phyloP scores from a whole-genome alignment of 805 yeast genomes.

The Zygosaccharomyces kombuchaensis region DNA sequence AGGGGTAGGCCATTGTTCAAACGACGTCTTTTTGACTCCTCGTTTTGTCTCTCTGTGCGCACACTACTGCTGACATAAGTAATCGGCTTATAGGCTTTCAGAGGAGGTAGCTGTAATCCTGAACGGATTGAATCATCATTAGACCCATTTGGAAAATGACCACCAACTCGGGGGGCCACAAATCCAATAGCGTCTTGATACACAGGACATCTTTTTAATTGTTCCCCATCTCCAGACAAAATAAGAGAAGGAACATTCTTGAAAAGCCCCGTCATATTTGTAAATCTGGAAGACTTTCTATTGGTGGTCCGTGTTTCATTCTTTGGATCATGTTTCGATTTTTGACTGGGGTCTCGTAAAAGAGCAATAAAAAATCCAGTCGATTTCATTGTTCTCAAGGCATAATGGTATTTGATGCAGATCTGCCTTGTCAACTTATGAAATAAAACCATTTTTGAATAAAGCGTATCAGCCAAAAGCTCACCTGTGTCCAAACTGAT shows the following conservation, averaged over 20 bases:
- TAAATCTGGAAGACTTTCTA: conserved; percentile 27
- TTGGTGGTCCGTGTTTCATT: conserved; percentile 7
- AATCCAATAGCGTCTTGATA: conserved; percentile 37
- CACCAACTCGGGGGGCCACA: conserved; percentile 19
- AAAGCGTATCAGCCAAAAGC: conserved; percentile 36
- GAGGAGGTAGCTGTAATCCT: conserved; percentile 30
- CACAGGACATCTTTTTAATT: conserved; percentile 36
- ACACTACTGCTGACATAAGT: conserved; percentile 33
- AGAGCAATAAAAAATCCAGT: conserved; percentile 41
- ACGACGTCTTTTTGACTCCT: conserved; percentile 26
- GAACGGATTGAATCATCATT: conserved; percentile 9
- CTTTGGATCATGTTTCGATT: conserved; percentile 10
- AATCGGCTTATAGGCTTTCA: conserved; percentile 33
- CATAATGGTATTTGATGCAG: conserved; percentile 57
- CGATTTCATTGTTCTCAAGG: conserved; percentile 64
- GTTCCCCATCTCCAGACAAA: conserved; percentile 32
- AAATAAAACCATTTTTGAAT: conserved; percentile 42
- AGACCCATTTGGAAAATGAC: conserved; percentile 1
- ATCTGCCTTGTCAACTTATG: conserved; percentile 41
- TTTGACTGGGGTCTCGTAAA: conserved; percentile 32
- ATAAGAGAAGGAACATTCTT: conserved; percentile 34
- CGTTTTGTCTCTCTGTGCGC: conserved; percentile 23
- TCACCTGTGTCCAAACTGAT: conserved; percentile 39
- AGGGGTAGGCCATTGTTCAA: conserved; percentile 8
- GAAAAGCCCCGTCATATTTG: conserved; percentile 28